Conservation (phyloP, 108 stramenopile genomes). For the Fistulifera solaris region DNA sequence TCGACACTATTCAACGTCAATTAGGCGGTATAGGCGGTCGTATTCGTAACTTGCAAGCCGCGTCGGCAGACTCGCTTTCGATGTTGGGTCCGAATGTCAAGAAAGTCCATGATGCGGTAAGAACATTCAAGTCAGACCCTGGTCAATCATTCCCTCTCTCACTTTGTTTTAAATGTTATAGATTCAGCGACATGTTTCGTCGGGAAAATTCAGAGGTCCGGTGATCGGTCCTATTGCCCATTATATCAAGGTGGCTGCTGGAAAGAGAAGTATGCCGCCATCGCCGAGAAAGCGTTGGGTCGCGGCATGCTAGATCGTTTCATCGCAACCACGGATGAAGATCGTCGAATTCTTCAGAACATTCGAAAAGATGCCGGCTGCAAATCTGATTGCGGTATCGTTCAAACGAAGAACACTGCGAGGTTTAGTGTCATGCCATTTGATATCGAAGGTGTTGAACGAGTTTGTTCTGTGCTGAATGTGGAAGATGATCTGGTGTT, state of each 20-base stretch:
- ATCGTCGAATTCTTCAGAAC: constrained; percentile 42
- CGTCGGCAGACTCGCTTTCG: constrained; percentile 40
- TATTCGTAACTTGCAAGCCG: constrained; percentile 33
- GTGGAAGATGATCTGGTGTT: constrained; percentile 66
- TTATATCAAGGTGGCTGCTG: constrained; percentile 64
- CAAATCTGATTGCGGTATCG: constrained; percentile 50
- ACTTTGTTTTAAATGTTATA: not conserved
- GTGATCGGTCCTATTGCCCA: constrained; percentile 74
- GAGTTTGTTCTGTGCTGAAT: constrained; percentile 48
- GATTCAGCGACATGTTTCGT: constrained; percentile 13
- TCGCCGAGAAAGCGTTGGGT: constrained; percentile 64
- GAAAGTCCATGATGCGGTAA: constrained; percentile 22
- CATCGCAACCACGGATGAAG: constrained; percentile 55
- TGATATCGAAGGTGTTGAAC: constrained; percentile 65
- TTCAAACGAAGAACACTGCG: constrained; percentile 24
- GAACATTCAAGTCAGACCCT: too few relatives aligned
- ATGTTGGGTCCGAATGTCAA: constrained; percentile 54
- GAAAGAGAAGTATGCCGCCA: constrained; percentile 67
- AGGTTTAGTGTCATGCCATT: constrained; percentile 41
- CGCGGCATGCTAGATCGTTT: constrained; percentile 48
- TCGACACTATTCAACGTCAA: constrained; percentile 19
- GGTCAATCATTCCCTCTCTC: too few relatives aligned
- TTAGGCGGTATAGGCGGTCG: constrained; percentile 29
- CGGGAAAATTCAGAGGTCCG: constrained; percentile 46
- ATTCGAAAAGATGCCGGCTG: constrained; percentile 53